Evolutionary conservation across 495 filamentous ascomycete genomes (phyloP).

Genomic region (Tuber indicum): DNA sequence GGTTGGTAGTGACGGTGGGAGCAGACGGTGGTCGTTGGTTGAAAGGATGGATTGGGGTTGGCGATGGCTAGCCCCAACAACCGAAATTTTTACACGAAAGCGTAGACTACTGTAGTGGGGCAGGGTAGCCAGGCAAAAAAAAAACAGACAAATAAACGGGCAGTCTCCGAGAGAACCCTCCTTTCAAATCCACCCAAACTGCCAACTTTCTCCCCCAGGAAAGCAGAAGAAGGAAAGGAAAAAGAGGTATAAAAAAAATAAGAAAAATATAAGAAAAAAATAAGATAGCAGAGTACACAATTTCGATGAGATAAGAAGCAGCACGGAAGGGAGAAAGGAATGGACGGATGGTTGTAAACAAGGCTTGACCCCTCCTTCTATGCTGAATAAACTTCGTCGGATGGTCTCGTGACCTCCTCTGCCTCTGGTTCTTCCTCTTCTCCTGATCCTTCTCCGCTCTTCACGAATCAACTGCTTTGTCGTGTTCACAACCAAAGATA

Average conservation of each 20-base stretch:
- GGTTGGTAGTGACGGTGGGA: neutral
- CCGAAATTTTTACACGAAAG: constrained; percentile 37
- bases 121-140: constrained; percentile 32
- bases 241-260: neutral
- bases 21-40: constrained; percentile 19
- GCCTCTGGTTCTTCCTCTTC: neutral
- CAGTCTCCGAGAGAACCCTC: neutral
- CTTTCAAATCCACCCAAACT: neutral
- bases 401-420: neutral
- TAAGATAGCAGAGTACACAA: constrained; percentile 24
- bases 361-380: neutral
- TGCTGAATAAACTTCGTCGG: neutral
- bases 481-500: constrained; percentile 4
- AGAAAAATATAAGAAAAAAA: neutral
- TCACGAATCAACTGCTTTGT: neutral
- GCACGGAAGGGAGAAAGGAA: neutral
- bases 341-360: constrained; percentile 1
- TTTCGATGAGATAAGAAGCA: neutral
- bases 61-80: constrained; percentile 33
- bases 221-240: neutral
- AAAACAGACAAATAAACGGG: constrained; percentile 16
- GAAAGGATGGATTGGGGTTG: constrained; percentile 35
- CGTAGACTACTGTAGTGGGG: constrained; percentile 30
- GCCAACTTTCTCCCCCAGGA: neutral
- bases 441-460: neutral